These are phyloP conservation scores for Hypomontagnella submonticulosa DNA, from an alignment of 495 filamentous ascomycete genomes.

Conservation along the genomic window DNA sequence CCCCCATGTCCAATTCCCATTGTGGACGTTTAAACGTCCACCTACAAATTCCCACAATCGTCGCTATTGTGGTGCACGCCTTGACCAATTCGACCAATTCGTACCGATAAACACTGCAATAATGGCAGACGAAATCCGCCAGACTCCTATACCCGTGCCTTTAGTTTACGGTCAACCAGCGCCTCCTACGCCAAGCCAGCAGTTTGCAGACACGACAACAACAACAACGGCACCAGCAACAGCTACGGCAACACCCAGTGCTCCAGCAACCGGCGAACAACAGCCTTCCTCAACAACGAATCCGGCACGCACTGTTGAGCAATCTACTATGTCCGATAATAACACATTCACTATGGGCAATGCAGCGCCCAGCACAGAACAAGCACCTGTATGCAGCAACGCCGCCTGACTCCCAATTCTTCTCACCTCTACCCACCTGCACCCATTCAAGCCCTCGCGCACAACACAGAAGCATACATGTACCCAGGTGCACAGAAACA, in stretches of 20 bases:
- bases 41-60: neutral
- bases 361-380: slow-evolving; percentile 29
- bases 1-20: too few relatives aligned
- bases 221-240: too few relatives aligned
- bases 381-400: slow-evolving; percentile 34
- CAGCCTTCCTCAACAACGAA: too few relatives aligned
- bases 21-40: too few relatives aligned
- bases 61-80: neutral
- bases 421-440: neutral
- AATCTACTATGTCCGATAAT: slow-evolving; percentile 4
- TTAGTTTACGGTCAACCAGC: slow-evolving; percentile 41
- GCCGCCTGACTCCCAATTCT: neutral
- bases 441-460: neutral
- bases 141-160: slow-evolving; percentile 44
- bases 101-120: slow-evolving; percentile 1
- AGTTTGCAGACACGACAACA: slow-evolving; percentile 8
- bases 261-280: neutral
- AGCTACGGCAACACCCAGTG: neutral
- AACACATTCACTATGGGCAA: neutral
- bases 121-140: slow-evolving; percentile 43
- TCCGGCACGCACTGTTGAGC: slow-evolving; percentile 15
- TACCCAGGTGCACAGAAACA: slow-evolving; percentile 3
- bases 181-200: neutral
- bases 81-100: neutral
- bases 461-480: slow-evolving; percentile 7